phyloP scores from a whole-genome alignment of 768 basidiomycete genomes.

The Tricholoma saponaceum region DNA sequence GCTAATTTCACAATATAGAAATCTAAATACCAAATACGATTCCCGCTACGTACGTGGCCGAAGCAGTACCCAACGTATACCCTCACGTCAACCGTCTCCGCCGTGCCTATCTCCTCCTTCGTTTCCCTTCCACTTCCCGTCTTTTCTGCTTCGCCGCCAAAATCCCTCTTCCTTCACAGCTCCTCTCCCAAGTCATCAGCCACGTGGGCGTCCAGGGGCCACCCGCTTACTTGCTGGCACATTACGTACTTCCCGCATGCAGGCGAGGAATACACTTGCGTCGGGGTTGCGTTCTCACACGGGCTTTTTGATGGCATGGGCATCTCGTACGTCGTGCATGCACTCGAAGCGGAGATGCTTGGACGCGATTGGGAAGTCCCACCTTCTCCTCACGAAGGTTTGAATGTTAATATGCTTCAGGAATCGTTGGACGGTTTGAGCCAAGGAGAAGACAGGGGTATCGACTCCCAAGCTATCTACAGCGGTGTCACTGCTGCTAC shows the following conservation, averaged over 20 bases:
- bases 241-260: slow-evolving; percentile 38
- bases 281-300: slow-evolving; percentile 39
- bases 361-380: slow-evolving; percentile 33
- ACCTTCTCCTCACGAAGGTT: slow-evolving; percentile 25
- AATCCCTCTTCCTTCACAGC: slow-evolving; percentile 31
- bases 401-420: slow-evolving; percentile 30
- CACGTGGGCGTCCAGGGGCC: slow-evolving; percentile 26
- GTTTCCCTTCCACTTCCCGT: slow-evolving; percentile 27
- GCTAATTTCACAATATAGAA: slow-evolving; percentile 12
- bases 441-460: neutral
- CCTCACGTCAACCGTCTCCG: slow-evolving; percentile 31
- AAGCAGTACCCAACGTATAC: slow-evolving; percentile 30
- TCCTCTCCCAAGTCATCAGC: slow-evolving; percentile 34
- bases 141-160: slow-evolving; percentile 30
- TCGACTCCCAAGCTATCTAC: neutral
- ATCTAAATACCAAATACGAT: slow-evolving; percentile 31
- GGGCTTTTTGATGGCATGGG: slow-evolving; percentile 40
- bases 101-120: slow-evolving; percentile 33
- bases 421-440: slow-evolving; percentile 16
- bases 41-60: slow-evolving; percentile 32
- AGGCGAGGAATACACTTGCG: slow-evolving; percentile 30
- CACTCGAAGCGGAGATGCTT: slow-evolving; percentile 35
- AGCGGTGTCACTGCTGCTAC: slow-evolving; percentile 26
- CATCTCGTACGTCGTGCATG: slow-evolving; percentile 30
- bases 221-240: slow-evolving; percentile 42